These are phyloP conservation scores for Psidium guajava DNA, from an alignment of 345 rosid species.

Conservation along the genomic window DNA sequence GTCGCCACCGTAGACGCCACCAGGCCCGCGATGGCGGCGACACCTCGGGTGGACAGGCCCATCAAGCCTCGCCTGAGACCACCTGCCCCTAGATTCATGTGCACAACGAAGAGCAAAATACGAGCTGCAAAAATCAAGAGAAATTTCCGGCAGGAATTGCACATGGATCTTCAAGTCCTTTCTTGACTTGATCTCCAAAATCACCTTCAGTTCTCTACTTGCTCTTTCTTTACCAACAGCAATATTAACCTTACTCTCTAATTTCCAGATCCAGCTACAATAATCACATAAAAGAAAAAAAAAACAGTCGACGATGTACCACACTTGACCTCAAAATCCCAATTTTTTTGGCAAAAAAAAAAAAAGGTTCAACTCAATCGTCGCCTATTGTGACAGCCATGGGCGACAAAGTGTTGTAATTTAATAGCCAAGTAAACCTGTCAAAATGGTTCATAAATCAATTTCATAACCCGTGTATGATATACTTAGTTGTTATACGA, in stretches of 20 bases:
- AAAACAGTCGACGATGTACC: not conserved
- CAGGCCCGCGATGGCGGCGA: not conserved
- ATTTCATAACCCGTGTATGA: too few relatives aligned
- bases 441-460: too few relatives aligned
- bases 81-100: not conserved
- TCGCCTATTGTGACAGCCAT: not conserved
- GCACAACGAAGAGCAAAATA: not conserved
- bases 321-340: not conserved
- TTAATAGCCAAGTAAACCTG: not conserved
- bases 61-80: not conserved
- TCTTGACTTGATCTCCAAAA: not conserved
- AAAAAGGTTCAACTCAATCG: not conserved
- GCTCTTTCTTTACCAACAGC: not conserved
- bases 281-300: not conserved
- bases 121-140: not conserved
- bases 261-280: not conserved
- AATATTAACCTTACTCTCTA: not conserved
- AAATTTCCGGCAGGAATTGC: not conserved
- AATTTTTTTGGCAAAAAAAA: not conserved
- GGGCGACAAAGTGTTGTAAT: rapidly evolving
- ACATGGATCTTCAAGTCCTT: not conserved
- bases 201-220: not conserved
- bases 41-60: not conserved
- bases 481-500: too few relatives aligned
- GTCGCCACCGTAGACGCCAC: too few relatives aligned